Conservation (phyloP, 2,329 filamentous ascomycete species). For the Stagonosporopsis chrysanthemi region DNA sequence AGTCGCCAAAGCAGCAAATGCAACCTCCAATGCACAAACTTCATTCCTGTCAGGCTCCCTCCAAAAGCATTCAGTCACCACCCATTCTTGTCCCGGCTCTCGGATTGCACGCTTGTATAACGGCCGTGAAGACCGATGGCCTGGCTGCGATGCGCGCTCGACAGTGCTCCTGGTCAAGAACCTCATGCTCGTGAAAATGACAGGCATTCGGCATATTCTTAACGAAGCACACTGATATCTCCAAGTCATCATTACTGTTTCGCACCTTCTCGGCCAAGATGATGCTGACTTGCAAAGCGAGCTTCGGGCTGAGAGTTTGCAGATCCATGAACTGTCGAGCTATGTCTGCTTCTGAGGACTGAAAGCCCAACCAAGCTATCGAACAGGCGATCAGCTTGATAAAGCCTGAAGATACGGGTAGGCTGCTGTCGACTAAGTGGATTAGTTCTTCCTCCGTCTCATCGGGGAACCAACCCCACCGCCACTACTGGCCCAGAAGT, state of each 20-base stretch:
- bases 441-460: background rate
- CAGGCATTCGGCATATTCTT: background rate
- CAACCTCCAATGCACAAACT: background rate
- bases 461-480: constrained; percentile 6
- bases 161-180: constrained; percentile 1
- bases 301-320: background rate
- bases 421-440: background rate
- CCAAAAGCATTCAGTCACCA: background rate
- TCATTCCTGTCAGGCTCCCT: background rate
- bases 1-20: background rate
- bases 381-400: background rate
- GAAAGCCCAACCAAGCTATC: background rate
- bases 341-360: background rate
- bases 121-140: constrained; percentile 6
- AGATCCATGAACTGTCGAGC: background rate
- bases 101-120: background rate
- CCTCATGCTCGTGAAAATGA: constrained; percentile 11
- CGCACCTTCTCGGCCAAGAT: background rate
- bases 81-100: background rate
- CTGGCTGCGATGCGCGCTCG: constrained; percentile 6
- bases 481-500: constrained; percentile 8
- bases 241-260: background rate
- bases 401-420: background rate
- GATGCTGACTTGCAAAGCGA: background rate
- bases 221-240: background rate